Conservation (phyloP, 495 filamentous ascomycete genomes). For the Pseudomonodictys pantanalensis region DNA sequence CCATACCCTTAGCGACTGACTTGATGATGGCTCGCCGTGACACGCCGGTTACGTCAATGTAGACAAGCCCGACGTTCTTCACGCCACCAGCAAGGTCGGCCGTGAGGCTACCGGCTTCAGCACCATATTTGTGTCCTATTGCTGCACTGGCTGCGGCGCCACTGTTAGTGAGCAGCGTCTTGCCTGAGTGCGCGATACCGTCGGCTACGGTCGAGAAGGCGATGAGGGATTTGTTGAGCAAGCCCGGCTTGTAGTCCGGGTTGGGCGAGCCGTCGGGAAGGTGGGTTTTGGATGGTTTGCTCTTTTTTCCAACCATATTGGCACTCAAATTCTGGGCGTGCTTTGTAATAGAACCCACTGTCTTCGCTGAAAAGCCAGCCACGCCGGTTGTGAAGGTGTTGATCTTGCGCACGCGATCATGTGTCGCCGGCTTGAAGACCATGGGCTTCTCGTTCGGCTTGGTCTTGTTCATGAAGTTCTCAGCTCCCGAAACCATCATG, state of each 20-base stretch:
- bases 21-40: conserved; percentile 85
- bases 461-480: conserved; percentile 74
- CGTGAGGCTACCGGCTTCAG: conserved; percentile 75
- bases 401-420: conserved; percentile 79
- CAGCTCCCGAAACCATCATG: conserved; percentile 69
- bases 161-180: conserved; percentile 67
- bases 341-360: conserved; percentile 74
- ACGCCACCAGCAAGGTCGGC: conserved; percentile 74
- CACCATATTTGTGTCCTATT: conserved; percentile 78
- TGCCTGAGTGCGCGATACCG: conserved; percentile 81
- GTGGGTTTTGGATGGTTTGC: conserved; percentile 54
- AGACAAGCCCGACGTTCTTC: conserved; percentile 96
- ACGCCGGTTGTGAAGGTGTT: conserved; percentile 74
- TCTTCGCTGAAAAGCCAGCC: conserved; percentile 76
- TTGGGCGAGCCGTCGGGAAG: conserved; percentile 63
- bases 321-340: conserved; percentile 89
- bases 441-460: conserved; percentile 74
- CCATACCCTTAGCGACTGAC: conserved; percentile 96
- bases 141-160: conserved; percentile 75
- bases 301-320: conserved; percentile 60
- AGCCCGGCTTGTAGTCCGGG: conserved; percentile 74
- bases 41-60: conserved; percentile 92
- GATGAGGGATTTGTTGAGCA: conserved; percentile 93
- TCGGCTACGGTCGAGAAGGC: conserved; percentile 95
- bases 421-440: conserved; percentile 82